These are phyloP conservation scores for Citrullus mucosospermus DNA, from an alignment of 306 rosid species.

Conservation along the genomic window DNA sequence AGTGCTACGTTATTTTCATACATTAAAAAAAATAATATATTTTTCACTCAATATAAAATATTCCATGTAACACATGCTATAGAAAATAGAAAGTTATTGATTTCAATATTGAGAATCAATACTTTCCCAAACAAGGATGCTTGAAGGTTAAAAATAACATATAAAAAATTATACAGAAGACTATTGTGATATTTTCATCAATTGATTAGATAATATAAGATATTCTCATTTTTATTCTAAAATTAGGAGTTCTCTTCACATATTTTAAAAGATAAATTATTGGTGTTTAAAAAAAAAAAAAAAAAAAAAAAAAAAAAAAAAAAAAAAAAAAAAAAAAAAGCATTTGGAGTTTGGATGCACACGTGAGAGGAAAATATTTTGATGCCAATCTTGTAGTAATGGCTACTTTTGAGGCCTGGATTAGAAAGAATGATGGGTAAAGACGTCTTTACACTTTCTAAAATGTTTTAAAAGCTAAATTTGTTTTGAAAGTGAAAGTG, in stretches of 20 bases:
- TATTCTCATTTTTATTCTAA: neutral
- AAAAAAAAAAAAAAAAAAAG: too few species aligned
- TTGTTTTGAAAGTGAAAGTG: neutral
- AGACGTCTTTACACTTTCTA: neutral
- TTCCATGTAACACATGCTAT: neutral
- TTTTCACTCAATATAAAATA: too few species aligned
- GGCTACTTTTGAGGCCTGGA: neutral
- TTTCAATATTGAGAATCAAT: neutral
- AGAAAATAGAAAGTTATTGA: neutral
- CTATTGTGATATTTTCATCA: neutral
- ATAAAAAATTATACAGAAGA: neutral
- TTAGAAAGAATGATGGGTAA: neutral
- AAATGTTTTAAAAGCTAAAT: neutral
- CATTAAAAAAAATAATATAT: too few species aligned
- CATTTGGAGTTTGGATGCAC: neutral
- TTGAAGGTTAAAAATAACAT: neutral
- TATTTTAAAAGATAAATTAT: too few species aligned
- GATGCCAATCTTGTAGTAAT: neutral
- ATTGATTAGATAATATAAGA: neutral
- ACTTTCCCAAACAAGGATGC: neutral
- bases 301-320: too few species aligned
- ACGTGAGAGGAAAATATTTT: neutral
- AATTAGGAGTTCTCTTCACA: neutral
- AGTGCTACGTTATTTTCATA: too few species aligned
- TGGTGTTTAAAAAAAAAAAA: too few species aligned